Percentiles rank a stretch among this genome's conserved stretches.
These are phyloP conservation scores for Apiospora koreana DNA, from an alignment of 2,329 filamentous ascomycete species.

Conservation along the genomic window DNA sequence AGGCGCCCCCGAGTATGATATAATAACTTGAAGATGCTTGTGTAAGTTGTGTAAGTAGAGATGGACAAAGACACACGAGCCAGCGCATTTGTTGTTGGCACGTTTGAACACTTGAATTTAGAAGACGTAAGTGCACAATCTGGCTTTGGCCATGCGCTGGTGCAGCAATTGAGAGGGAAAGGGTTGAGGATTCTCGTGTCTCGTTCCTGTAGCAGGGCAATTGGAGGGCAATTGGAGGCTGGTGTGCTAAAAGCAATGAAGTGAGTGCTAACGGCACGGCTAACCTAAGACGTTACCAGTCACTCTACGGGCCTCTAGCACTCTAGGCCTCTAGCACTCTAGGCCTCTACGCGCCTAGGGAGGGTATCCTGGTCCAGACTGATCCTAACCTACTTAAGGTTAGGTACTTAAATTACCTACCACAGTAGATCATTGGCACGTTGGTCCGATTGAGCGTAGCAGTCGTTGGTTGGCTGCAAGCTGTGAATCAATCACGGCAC, in stretches of 20 bases:
- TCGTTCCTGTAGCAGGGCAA: neutral
- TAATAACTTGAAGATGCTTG: neutral
- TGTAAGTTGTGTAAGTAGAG: neutral
- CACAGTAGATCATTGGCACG: neutral
- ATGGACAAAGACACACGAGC: neutral
- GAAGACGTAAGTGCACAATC: neutral
- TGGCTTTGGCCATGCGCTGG: neutral
- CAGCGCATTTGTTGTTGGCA: neutral
- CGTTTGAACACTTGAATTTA: neutral
- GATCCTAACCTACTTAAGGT: too few species aligned
- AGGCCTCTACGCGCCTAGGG: neutral
- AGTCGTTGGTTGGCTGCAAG: neutral
- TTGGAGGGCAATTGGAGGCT: neutral
- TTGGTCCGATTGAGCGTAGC: neutral
- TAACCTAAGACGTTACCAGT: neutral
- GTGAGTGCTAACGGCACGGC: neutral
- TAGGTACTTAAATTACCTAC: neutral
- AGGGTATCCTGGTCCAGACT: neutral
- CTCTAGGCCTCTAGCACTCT: too few species aligned
- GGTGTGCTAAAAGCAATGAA: neutral
- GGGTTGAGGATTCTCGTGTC: neutral
- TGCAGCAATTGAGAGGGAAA: neutral
- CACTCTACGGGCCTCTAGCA: too few species aligned
- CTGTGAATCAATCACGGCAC: neutral
- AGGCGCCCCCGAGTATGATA: neutral